Conservation (phyloP, 148 eudicot species). For the Fagopyrum tataricum region DNA sequence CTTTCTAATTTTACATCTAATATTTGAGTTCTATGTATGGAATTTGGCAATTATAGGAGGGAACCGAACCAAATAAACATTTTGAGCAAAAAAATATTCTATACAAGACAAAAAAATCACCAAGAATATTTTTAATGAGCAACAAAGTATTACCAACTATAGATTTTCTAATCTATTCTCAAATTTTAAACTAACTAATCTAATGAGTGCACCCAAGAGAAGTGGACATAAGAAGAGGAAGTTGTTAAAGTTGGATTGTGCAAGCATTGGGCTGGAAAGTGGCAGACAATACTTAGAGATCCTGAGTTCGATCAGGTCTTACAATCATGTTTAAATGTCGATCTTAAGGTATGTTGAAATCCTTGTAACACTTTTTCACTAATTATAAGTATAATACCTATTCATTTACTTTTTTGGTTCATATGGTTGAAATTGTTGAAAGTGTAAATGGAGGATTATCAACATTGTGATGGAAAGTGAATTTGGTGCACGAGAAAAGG, state of each 20-base stretch:
- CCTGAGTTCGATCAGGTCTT: conserved; percentile 58
- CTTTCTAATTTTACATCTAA: no score
- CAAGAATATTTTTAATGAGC: no score
- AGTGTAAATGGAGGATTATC: conserved; percentile 95
- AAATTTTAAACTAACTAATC: no score
- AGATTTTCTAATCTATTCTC: no score
- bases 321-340: conserved; percentile 76
- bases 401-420: background rate
- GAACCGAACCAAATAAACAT: no score
- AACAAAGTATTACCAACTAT: no score
- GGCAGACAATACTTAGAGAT: conserved; percentile 91
- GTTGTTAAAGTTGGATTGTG: conserved; percentile 83
- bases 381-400: background rate
- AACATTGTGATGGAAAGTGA: conserved; percentile 66
- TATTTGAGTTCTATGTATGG: no score
- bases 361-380: background rate
- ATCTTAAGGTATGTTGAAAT: conserved; percentile 67
- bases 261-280: conserved; percentile 79
- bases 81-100: no score
- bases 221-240: conserved; percentile 97
- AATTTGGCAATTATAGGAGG: no score
- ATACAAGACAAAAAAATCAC: no score
- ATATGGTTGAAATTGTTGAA: conserved; percentile 13
- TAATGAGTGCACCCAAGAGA: conserved; percentile 86
- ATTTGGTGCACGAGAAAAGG: conserved; percentile 67